phyloP scores from a whole-genome alignment of 192 early-diverging fungal species.

The Backusella parvicylindrica region DNA sequence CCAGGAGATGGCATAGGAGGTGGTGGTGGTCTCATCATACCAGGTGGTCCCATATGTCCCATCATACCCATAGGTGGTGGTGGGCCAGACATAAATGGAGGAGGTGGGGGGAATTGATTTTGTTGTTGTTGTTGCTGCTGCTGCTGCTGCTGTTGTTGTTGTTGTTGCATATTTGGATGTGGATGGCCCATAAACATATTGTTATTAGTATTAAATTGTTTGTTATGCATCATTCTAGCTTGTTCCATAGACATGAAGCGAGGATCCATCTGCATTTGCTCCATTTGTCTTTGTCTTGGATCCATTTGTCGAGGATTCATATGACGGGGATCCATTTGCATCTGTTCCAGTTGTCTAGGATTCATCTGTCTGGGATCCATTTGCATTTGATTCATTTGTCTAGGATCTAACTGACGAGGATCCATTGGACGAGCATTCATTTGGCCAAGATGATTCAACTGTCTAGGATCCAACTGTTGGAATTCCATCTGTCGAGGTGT shows the following conservation, averaged over 20 bases:
- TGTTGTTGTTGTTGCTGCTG: constrained; percentile 12
- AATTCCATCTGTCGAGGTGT: neutral
- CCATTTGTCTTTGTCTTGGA: neutral
- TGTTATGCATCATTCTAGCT: constrained; percentile 1
- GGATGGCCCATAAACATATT: constrained; percentile 23
- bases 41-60: constrained; percentile 7
- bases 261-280: constrained; percentile 14
- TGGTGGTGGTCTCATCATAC: constrained; percentile 11
- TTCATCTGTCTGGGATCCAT: neutral
- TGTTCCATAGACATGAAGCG: constrained; percentile 3
- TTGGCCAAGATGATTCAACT: constrained; percentile 17
- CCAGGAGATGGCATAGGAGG: neutral
- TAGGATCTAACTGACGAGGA: neutral
- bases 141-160: constrained; percentile 18
- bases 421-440: neutral
- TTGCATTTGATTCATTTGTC: neutral
- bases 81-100: constrained; percentile 10
- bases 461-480: constrained; percentile 14
- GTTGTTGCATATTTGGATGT: constrained; percentile 10
- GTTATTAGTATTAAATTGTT: neutral
- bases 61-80: constrained; percentile 10
- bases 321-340: neutral
- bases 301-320: neutral
- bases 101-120: neutral
- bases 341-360: neutral